Conservation (phyloP, 225 moss, liverwort and hornwort species). For the Neckera pumila region DNA sequence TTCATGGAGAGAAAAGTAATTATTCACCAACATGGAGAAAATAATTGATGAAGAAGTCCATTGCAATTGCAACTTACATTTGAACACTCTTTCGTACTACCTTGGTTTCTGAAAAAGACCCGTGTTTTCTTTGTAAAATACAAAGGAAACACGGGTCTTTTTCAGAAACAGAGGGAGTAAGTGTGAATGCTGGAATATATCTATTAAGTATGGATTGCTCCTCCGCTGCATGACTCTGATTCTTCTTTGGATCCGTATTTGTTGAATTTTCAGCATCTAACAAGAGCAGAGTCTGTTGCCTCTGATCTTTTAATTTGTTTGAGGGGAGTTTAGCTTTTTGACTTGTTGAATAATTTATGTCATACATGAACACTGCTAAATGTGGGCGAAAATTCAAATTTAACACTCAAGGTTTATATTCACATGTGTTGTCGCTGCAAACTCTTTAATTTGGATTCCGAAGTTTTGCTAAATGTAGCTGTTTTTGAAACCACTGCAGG, state of each 20-base stretch:
- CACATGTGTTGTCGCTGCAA: not conserved
- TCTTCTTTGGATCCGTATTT: not conserved
- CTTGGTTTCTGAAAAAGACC: too few species aligned
- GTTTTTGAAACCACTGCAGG: not conserved
- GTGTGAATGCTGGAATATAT: not conserved
- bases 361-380: not conserved
- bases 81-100: too few species aligned
- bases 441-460: too few species aligned
- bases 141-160: too few species aligned
- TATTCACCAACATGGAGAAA: not conserved
- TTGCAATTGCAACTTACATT: not conserved
- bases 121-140: too few species aligned
- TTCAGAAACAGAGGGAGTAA: too few species aligned
- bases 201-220: not conserved
- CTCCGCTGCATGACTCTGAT: fast-evolving
- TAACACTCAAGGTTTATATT: too few species aligned
- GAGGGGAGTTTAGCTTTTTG: not conserved
- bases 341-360: not conserved
- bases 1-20: not conserved
- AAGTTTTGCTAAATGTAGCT: not conserved
- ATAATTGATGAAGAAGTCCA: not conserved
- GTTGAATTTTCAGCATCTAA: not conserved
- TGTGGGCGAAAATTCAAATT: too few species aligned
- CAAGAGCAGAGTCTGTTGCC: not conserved
- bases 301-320: not conserved